Conservation (phyloP, 495 filamentous ascomycete species). For the Hyaloscypha bicolor region DNA sequence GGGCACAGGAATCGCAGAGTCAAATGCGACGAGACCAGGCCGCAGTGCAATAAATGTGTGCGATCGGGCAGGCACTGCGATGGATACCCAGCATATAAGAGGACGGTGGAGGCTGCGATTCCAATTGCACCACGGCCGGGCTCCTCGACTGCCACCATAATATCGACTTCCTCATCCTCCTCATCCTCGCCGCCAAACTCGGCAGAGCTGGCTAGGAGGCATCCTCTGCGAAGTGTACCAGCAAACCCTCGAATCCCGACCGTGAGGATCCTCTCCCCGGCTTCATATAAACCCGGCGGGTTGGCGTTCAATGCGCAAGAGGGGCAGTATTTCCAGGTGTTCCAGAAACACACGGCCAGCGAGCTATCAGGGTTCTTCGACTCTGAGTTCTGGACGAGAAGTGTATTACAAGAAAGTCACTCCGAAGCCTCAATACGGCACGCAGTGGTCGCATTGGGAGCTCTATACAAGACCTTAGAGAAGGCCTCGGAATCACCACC, state of each 20-base stretch:
- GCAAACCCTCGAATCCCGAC: constrained; percentile 33
- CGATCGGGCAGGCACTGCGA: constrained; percentile 49
- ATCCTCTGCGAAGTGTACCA: constrained; percentile 19
- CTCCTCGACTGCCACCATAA: constrained; percentile 21
- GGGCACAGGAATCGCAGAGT: constrained; percentile 58
- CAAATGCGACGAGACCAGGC: constrained; percentile 68
- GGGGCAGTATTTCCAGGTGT: constrained; percentile 60
- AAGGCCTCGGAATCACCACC: constrained; percentile 53
- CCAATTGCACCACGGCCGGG: constrained; percentile 28
- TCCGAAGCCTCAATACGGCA: constrained; percentile 65
- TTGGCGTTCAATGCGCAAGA: constrained; percentile 43
- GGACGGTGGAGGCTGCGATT: constrained; percentile 20
- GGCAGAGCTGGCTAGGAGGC: constrained; percentile 9
- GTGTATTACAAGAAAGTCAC: constrained; percentile 61
- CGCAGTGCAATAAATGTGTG: constrained; percentile 58
- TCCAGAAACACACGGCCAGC: constrained; percentile 55
- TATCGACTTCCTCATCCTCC: constrained; percentile 8
- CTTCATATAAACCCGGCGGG: constrained; percentile 20
- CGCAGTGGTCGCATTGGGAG: constrained; percentile 64
- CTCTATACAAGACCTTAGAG: constrained; percentile 61
- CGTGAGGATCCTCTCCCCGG: constrained; percentile 12
- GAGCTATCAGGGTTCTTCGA: constrained; percentile 65
- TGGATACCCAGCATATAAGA: constrained; percentile 52
- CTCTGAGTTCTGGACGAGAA: constrained; percentile 62
- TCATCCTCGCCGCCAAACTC: constrained; percentile 8